Base-by-base conservation (phyloP, 1,284 basidiomycete species). In the Trichosporon sp. region DNA sequence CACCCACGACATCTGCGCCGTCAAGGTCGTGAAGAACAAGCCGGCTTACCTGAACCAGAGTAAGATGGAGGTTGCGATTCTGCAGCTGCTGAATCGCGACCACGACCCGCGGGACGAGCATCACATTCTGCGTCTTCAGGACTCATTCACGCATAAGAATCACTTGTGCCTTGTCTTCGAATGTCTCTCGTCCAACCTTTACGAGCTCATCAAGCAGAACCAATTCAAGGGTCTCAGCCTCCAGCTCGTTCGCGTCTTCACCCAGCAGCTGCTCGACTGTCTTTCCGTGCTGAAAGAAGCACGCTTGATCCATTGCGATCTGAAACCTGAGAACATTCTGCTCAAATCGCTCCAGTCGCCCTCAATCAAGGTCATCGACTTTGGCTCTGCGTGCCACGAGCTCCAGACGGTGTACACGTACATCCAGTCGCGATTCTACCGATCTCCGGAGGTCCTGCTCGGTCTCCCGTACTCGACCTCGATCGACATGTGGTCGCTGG, bases 151-250 rank as follows among this genome's bases (percentile, higher is more conserved):
- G 72, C 96, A 98, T 85, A 90, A 92, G 76, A 94, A 89, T 77
- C 97, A 99, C 83, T 87, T 99, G 60, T 99, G 96, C 83, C 90
- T 99, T 73, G 96, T 99, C 62, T 98, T 99, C 80, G 96, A 99
- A 84, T 88, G 98, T 68, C 88, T 99, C 8, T 97, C 94, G 21
- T 97, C 94, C 51, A 99, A 99, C 81, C 87, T 99, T 70, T 99
- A 99, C 86, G 96, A 99, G 84, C 88, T 99, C 76, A 99, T 99
- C 89, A 99, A 99, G 86, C 97, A 99, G 85, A 99, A 99, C 84
- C 94, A 96, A 80, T 99, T 99, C 87, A 92, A 97, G 83, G 97
- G 96, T 2, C 85, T 99, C 65, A 95, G 92, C 83, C 96, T 94
- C 4, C 93, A 96, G 80, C 89, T 99, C 62, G 96, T 99, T 76